phyloP scores from a whole-genome alignment of 2,329 filamentous ascomycete genomes.

The Fusarium transvaalense region DNA sequence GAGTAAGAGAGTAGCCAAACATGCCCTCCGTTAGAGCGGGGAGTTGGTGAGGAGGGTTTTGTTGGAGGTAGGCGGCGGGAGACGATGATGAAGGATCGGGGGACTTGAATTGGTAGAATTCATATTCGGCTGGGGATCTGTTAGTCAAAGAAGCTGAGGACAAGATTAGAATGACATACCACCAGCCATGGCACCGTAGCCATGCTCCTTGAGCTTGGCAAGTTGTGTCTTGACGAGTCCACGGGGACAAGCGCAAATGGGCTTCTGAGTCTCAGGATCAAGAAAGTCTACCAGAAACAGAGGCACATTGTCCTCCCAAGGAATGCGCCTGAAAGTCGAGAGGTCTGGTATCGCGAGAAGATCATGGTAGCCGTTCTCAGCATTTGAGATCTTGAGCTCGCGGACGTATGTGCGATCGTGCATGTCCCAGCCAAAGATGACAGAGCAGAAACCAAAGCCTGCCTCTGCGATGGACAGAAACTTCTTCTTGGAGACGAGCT shows the following conservation, averaged over 20 bases:
- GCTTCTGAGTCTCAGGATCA: conserved; percentile 80
- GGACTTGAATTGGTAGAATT: conserved; percentile 90
- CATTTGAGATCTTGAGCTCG: conserved; percentile 89
- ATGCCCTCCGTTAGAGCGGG: conserved; percentile 90
- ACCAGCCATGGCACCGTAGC: conserved; percentile 89
- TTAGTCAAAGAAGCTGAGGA: background rate
- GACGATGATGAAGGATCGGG: conserved; percentile 70
- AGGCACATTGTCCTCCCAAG: conserved; percentile 88
- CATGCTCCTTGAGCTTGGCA: conserved; percentile 74
- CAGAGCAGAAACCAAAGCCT: conserved; percentile 94
- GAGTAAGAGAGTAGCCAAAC: conserved; percentile 93
- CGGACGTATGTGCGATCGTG: conserved; percentile 90
- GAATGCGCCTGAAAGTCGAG: conserved; percentile 82
- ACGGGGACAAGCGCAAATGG: conserved; percentile 82
- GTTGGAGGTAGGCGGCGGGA: conserved; percentile 78
- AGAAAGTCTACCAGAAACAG: conserved; percentile 88
- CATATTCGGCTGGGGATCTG: conserved; percentile 80
- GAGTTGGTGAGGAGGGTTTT: conserved; percentile 79
- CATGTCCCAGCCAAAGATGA: conserved; percentile 98
- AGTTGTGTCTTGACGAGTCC: conserved; percentile 78
- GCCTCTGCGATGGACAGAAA: conserved; percentile 84
- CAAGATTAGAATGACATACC: conserved; percentile 65
- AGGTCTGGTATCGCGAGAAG: conserved; percentile 86
- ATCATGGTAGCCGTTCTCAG: conserved; percentile 90
- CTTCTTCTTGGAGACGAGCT: conserved; percentile 92